A percentile compares a stretch with the other conserved stretches of the same genome.
Conservation (phyloP, 495 filamentous ascomycete species). For the Penicillium antarcticum region DNA sequence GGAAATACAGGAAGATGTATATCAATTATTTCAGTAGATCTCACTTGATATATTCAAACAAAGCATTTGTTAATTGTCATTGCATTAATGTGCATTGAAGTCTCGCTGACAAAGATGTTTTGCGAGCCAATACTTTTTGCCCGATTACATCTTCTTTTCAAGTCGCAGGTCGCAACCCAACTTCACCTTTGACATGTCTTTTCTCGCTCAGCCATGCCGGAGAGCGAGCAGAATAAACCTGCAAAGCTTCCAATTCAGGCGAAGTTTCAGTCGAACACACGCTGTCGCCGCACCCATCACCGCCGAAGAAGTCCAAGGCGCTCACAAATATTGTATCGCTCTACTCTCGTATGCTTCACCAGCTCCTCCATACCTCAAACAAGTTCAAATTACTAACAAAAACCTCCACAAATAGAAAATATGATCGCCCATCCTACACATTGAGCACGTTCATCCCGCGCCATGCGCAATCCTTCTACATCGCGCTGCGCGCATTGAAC, state of each 20-base stretch:
- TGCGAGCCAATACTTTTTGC: slow-evolving; percentile 28
- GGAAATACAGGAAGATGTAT: too few species aligned
- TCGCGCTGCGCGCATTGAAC: slow-evolving; percentile 90
- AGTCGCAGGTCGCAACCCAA: slow-evolving; percentile 3
- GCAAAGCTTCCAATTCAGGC: slow-evolving; percentile 3
- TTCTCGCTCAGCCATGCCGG: slow-evolving; percentile 20
- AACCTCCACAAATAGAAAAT: slow-evolving; percentile 49
- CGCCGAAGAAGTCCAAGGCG: slow-evolving; percentile 50
- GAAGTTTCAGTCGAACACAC: slow-evolving; percentile 23
- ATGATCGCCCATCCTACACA: slow-evolving; percentile 84
- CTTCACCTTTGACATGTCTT: slow-evolving; percentile 21
- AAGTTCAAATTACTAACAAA: slow-evolving; percentile 6
- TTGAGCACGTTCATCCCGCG: slow-evolving; percentile 78
- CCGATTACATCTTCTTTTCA: slow-evolving; percentile 15
- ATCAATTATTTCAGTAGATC: too few species aligned
- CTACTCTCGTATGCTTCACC: slow-evolving; percentile 50
- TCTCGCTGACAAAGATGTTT: slow-evolving; percentile 8
- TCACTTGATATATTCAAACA: too few species aligned
- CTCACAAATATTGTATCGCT: slow-evolving; percentile 52
- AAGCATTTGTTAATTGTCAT: too few species aligned
- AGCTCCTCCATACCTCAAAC: neutral
- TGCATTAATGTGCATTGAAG: too few species aligned
- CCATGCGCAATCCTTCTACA: slow-evolving; percentile 70
- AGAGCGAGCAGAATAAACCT: slow-evolving; percentile 10
- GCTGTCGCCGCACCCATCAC: slow-evolving; percentile 13